Evolutionary conservation across 352 stramenopile genomes (phyloP).

Genomic region (Plasmopara viticola): DNA sequence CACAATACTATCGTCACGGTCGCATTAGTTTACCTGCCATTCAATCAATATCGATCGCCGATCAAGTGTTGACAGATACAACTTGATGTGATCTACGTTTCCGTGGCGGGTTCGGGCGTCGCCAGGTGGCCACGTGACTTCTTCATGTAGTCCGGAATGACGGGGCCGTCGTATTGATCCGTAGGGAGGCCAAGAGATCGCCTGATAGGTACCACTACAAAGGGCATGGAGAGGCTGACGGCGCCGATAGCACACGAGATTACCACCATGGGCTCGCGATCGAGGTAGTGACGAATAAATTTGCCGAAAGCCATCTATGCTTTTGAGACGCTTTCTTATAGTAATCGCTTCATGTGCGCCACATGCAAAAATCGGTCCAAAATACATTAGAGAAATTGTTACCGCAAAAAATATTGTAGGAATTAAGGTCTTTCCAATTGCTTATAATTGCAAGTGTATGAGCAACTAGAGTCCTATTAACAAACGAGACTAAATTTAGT

Average conservation of each 20-base stretch:
- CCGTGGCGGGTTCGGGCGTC: constrained; percentile 21
- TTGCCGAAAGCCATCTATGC: constrained; percentile 39
- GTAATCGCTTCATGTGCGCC: neutral
- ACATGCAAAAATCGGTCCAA: neutral
- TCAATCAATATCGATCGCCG: neutral
- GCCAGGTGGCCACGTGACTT: constrained; percentile 72
- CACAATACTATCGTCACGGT: too few species aligned
- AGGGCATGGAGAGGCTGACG: constrained; percentile 56
- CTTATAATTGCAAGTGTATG: neutral
- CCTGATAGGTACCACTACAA: constrained; percentile 78
- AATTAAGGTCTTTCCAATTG: too few species aligned
- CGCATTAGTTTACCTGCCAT: too few species aligned
- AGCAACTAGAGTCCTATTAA: neutral
- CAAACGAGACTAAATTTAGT: neutral
- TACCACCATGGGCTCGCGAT: constrained; percentile 83
- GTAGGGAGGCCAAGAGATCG: constrained; percentile 81
- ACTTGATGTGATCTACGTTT: constrained; percentile 19
- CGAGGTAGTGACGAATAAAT: constrained; percentile 80
- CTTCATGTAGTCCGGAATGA: constrained; percentile 64
- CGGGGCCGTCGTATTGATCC: constrained; percentile 86
- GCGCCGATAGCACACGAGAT: constrained; percentile 71
- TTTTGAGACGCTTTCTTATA: neutral
- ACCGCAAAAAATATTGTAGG: neutral
- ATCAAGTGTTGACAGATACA: constrained; percentile 7
- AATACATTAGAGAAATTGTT: neutral